Base-by-base conservation (phyloP, 257 asterid genomes). In the Salvia splendens region DNA sequence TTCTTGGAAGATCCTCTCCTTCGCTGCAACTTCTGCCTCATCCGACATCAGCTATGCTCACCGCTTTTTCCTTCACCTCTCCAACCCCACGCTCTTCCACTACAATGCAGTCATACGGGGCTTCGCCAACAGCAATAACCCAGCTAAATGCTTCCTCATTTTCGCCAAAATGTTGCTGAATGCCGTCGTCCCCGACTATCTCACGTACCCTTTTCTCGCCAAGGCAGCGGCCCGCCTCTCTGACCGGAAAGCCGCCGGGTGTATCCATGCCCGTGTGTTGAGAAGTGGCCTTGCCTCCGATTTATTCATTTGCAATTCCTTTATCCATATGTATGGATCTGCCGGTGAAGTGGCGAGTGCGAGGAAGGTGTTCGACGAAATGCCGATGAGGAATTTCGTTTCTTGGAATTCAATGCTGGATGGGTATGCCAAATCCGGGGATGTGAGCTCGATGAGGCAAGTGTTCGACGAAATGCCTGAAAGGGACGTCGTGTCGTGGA, bases 401-500 rank as follows among this genome's bases (percentile, higher is more conserved):
- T 84, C 97, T 0, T 90, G 96, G 96, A 90, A 90, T 53, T 77
- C 96, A 0, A 64, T 87, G 75, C 8, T 88, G 75, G 97, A 86
- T 76, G 97, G 87, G 36, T 87, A 80, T 58, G 96, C 80, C 14
- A 90, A 90, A 72, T 79, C 86, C n/a, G 86, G 95, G 61, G 82
- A 86, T 20, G 67, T 82, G 79, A 38, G 50, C 3, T 60, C 36
- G 69, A 83, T 80, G 89, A 77, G 81, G 76, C 54, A 77, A 55
- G 85, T 87, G 82, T 90, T 90, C 69, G 84, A 83, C 41, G n/a
- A 3, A 12, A 90, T 88, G 97, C 82, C 82, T 0, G 82, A 74
- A 65, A 84, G 91, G 30, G 79, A 86, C 40, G 90, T 90, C 5
- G 86, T 90, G 46, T 87, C 97, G n/a, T 90, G 97, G 97, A 90